Base-by-base conservation (phyloP, 1,139 yeast species). In the Hemisphaericaspora xylanilytica region DNA sequence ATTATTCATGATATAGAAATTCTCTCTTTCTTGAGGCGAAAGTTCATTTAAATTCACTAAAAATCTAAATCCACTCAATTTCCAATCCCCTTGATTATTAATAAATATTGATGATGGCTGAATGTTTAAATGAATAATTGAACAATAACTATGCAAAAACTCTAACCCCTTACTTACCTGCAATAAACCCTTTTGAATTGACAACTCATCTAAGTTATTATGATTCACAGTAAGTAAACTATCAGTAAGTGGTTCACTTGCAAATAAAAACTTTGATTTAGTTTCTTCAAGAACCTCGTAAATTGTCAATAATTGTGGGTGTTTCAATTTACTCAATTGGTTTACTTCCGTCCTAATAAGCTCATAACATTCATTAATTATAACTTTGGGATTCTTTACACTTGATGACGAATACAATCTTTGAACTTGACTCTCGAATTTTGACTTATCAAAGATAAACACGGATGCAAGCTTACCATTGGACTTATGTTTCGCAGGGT, bases 81-180 rank as follows among this genome's bases (percentile, higher is more conserved):
- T 92, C 97, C 97, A 94, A 61, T 92, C 98, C 1, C 95, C 94
- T 49, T 85, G 89, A 30, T 79, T 81, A 48, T 85, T 90, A 18
- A 92, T 74, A 44, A 83, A 76, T 1, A 92, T 70, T 0, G 96
- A 79, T 11, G 76, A 67, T 1, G 98, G 98, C 47, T 82, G 83
- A 24, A 94, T 51, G 49, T 89, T 87, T 49, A 85, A 63, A 62
- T 90, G 96, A 12, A 87, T 84, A 24, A 80, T 76, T 14, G 81
- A 75, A 20, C 95, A 86, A 42, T 80, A 77, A 44, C 78, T 77
- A 58, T 92, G 97, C 33, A 92, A 71, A 53, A 92, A 92, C 47
- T 84, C 83, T 32, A 92, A 60, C 0, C 90, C 96, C 46, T 84
- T 84, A 4, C 85, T 74, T 1, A 89, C 57, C 52, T 90, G 96